These are phyloP conservation scores for Lasiodiplodia theobromae DNA, from an alignment of 2,329 filamentous ascomycete genomes.

Conservation along the genomic window DNA sequence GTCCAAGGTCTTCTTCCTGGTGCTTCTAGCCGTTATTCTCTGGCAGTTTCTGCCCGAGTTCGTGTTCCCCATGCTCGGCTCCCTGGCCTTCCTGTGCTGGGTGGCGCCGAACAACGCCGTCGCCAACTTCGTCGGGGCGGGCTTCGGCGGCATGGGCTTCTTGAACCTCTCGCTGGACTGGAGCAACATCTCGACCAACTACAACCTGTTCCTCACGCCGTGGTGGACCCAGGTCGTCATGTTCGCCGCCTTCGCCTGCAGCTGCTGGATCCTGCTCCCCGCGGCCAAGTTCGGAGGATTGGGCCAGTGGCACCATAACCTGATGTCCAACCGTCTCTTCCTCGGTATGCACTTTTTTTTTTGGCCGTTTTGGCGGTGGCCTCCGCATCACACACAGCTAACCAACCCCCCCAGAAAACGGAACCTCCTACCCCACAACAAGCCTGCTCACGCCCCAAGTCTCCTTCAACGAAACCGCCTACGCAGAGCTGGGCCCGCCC, in stretches of 20 bases:
- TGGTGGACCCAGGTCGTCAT: slow-evolving; percentile 67
- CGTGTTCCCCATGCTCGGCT: slow-evolving; percentile 65
- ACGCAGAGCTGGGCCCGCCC: slow-evolving; percentile 59
- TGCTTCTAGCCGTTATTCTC: slow-evolving; percentile 60
- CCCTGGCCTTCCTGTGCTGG: slow-evolving; percentile 69
- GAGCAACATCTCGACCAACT: slow-evolving; percentile 62
- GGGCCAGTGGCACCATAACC: slow-evolving; percentile 48
- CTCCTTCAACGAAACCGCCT: slow-evolving; percentile 58
- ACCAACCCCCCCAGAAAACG: too few species aligned
- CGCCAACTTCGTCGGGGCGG: slow-evolving; percentile 67
- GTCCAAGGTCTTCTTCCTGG: slow-evolving; percentile 59
- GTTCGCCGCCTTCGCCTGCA: slow-evolving; percentile 63
- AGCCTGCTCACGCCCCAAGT: slow-evolving; percentile 52
- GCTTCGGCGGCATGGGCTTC: slow-evolving; percentile 68
- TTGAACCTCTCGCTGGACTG: slow-evolving; percentile 67
- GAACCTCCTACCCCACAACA: slow-evolving; percentile 55
- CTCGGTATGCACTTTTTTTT: too few species aligned
- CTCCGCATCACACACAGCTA: too few species aligned
- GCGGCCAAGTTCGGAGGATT: slow-evolving; percentile 65
- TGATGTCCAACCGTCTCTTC: slow-evolving; percentile 62
- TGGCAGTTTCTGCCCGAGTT: slow-evolving; percentile 71
- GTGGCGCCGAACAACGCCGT: slow-evolving; percentile 64
- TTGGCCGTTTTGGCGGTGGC: too few species aligned
- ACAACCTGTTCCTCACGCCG: slow-evolving; percentile 54
- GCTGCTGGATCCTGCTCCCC: slow-evolving; percentile 66